Evolutionary conservation across 2,329 filamentous ascomycete genomes (phyloP), one percentile per base, ranked within the genome.

Genomic region (Pseudophaeomoniella oleicola): DNA sequence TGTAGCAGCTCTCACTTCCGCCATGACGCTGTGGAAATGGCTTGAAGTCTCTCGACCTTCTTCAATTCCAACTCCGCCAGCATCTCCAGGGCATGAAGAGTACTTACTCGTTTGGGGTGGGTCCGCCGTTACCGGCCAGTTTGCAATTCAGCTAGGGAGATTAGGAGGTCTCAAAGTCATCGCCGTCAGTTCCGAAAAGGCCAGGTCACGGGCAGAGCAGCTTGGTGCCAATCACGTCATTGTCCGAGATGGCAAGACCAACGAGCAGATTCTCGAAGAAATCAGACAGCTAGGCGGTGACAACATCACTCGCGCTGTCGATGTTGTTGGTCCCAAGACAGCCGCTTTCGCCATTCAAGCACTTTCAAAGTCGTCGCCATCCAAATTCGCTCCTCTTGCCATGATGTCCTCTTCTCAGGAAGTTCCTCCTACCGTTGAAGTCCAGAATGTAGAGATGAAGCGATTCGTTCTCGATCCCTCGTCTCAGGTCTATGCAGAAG

Each of bases 11-110:
- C 45, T 63, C 10, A 62, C 60, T 10, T 59, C 60, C 2, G 52
- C 54, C 29, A 60, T 64, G 54, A 57, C 60, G 4, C 45, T 64
- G 9, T 61, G 60, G 37, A 19, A 55, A 32, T 64, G 59, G 55
- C 42, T 64, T 4, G 48, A 48, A 9, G 48, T 62, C n/a, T 50
- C 54, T 0, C 44, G 45, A 17, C 41, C 45, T 18, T 15, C 30
- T 46, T 12, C 42, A 50, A 19, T 43, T 35, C 16, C 39, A 38
- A 18, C 30, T 39, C 16, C 35, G 44, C 38, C 35, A 19, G 19
- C 35, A 32, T n/a, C 39, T 18, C 14, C 29, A 34, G 37, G 48
- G 39, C 22, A 27, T 9, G 42, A 46, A 34, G 35, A 45, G 22
- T 50, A 47, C 48, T 39, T 60, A 17, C 42, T 62, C 9, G 50